Conservation (phyloP, 2,329 filamentous ascomycete species). For the Aspergillus candidus region DNA sequence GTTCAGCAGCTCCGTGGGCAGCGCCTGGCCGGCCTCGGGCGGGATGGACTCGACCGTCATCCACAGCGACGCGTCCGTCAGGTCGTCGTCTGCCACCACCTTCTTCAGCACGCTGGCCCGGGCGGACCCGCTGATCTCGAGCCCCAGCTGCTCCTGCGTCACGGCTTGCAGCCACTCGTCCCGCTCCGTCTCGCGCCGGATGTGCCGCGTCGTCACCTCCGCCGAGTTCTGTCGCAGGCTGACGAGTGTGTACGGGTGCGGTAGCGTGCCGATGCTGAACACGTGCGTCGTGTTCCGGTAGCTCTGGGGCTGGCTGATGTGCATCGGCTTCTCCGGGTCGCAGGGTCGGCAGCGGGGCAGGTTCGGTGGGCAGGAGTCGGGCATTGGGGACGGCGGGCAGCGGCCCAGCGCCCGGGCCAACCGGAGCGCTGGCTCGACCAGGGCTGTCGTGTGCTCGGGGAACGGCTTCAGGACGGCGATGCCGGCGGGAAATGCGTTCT, state of each 20-base stretch:
- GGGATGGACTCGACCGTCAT: slow-evolving; percentile 62
- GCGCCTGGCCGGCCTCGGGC: slow-evolving; percentile 43
- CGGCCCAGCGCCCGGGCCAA: slow-evolving; percentile 69
- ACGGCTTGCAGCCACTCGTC: slow-evolving; percentile 72
- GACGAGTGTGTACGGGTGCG: slow-evolving; percentile 81
- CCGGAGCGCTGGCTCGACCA: slow-evolving; percentile 63
- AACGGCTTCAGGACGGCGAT: slow-evolving; percentile 77
- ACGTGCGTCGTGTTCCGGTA: slow-evolving; percentile 66
- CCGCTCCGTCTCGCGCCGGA: slow-evolving; percentile 62
- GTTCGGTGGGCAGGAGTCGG: slow-evolving; percentile 79
- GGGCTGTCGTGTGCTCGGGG: slow-evolving; percentile 64
- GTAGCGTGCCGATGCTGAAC: slow-evolving; percentile 81
- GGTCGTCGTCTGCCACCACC: slow-evolving; percentile 64
- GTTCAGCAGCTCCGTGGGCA: slow-evolving; percentile 47
- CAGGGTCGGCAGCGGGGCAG: slow-evolving; percentile 67
- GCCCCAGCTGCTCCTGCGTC: slow-evolving; percentile 63
- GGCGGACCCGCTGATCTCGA: slow-evolving; percentile 55
- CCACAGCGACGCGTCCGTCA: slow-evolving; percentile 66
- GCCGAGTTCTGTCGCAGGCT: slow-evolving; percentile 58
- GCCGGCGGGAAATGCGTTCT: slow-evolving; percentile 68
- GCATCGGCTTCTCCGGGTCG: slow-evolving; percentile 57
- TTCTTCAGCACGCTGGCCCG: slow-evolving; percentile 75
- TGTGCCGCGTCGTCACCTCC: slow-evolving; percentile 56
- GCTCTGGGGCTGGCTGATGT: slow-evolving; percentile 58
- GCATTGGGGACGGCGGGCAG: slow-evolving; percentile 68